A percentile compares a stretch with the other conserved stretches of the same genome.
These are phyloP conservation scores for Blumeriella jaapii DNA, from an alignment of 2,329 filamentous ascomycete genomes.

Conservation along the genomic window DNA sequence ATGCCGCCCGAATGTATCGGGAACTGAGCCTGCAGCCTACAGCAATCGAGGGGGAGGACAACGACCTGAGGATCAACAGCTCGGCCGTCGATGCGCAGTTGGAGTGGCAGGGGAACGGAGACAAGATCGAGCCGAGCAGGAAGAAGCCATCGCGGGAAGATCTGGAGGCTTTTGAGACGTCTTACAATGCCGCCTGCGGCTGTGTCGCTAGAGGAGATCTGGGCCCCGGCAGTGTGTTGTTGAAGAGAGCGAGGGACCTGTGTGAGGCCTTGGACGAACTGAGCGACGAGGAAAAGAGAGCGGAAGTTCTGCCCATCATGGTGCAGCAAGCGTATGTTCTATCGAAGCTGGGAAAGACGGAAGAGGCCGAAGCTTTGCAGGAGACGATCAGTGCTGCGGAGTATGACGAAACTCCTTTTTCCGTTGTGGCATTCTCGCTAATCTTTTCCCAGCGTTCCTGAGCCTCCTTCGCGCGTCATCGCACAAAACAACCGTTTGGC, in stretches of 20 bases:
- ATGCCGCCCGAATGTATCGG: constrained; percentile 52
- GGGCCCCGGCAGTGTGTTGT: constrained; percentile 49
- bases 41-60: constrained; percentile 48
- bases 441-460: constrained; percentile 44
- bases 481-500: constrained; percentile 52
- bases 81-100: constrained; percentile 61
- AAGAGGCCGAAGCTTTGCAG: constrained; percentile 53
- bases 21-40: constrained; percentile 38
- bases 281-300: constrained; percentile 59
- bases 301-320: constrained; percentile 63
- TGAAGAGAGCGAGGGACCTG: constrained; percentile 58
- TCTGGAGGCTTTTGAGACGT: constrained; percentile 66
- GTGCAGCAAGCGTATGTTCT: constrained; percentile 68
- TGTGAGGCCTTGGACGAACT: constrained; percentile 66
- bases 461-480: constrained; percentile 54
- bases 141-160: constrained; percentile 48
- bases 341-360: constrained; percentile 50
- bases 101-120: constrained; percentile 47
- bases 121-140: constrained; percentile 22
- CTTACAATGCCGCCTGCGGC: constrained; percentile 68
- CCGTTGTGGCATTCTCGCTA: constrained; percentile 16
- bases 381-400: constrained; percentile 47
- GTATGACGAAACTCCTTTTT: constrained; percentile 36
- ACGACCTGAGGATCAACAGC: constrained; percentile 67
- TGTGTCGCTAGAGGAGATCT: constrained; percentile 60